Conservation (phyloP, 2,329 filamentous ascomycete species). For the Fusarium setosum region DNA sequence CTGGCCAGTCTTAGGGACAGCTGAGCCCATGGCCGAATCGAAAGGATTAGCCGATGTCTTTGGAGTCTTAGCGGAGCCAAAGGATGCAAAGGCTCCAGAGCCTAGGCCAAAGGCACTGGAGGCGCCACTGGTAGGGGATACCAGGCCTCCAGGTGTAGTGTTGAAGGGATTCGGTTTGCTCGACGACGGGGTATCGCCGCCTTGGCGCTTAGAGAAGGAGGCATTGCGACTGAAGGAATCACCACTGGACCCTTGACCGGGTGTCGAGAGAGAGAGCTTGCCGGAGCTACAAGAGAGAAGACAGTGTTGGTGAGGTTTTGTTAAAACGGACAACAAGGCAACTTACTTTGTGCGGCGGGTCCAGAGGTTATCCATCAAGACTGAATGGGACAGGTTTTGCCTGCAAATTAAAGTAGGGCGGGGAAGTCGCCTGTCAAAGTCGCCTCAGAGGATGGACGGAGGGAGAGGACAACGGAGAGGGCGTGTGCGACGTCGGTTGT, state of each 20-base stretch:
- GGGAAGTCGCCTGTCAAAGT: constrained; percentile 39
- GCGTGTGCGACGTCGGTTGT: constrained; percentile 10
- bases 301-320: constrained; percentile 25
- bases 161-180: constrained; percentile 81
- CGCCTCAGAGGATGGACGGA: constrained; percentile 26
- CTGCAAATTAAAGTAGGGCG: constrained; percentile 37
- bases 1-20: constrained; percentile 45
- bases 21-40: constrained; percentile 74
- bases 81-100: constrained; percentile 94
- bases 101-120: constrained; percentile 94
- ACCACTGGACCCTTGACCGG: constrained; percentile 66
- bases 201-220: constrained; percentile 78
- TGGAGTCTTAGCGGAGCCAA: constrained; percentile 84
- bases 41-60: constrained; percentile 86
- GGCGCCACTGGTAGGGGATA: constrained; percentile 66
- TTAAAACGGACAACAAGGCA: constrained; percentile 1
- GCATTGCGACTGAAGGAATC: constrained; percentile 70
- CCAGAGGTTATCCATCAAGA: constrained; percentile 77
- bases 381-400: constrained; percentile 42
- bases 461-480: constrained; percentile 4
- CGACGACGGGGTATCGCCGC: constrained; percentile 73
- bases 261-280: constrained; percentile 91
- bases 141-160: constrained; percentile 71
- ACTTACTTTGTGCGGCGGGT: constrained; percentile 85
- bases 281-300: constrained; percentile 67